A percentile compares a stretch with the other conserved stretches of the same genome.
Conservation (phyloP, 1,139 yeast species). For the Wickerhamomyces sp. region DNA sequence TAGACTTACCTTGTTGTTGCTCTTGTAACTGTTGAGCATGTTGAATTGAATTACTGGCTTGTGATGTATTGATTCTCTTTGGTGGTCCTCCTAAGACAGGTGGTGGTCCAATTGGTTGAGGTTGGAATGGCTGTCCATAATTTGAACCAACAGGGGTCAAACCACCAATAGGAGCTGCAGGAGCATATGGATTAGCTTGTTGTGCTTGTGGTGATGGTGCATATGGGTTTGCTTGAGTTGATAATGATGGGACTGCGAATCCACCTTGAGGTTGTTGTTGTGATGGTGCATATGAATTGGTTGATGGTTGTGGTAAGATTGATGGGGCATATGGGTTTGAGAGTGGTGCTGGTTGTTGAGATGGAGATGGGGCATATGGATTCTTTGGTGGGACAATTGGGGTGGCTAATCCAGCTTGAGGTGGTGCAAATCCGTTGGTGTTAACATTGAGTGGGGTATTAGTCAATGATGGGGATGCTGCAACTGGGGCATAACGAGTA, state of each 20-base stretch:
- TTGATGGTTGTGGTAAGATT: slow-evolving; percentile 23
- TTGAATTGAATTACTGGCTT: slow-evolving; percentile 14
- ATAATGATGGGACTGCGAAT: slow-evolving; percentile 4
- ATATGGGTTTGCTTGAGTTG: not conserved
- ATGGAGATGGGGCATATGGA: slow-evolving; percentile 16
- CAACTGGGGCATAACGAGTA: slow-evolving; percentile 16
- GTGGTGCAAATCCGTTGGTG: slow-evolving; percentile 14
- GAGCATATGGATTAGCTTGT: slow-evolving; percentile 37
- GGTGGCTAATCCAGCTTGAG: slow-evolving; percentile 16
- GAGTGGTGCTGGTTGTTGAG: slow-evolving; percentile 16
- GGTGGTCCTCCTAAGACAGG: slow-evolving; percentile 14
- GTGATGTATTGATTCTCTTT: slow-evolving; percentile 6
- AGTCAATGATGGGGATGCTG: slow-evolving; percentile 17
- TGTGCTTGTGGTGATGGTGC: slow-evolving; percentile 14
- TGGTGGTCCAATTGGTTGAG: slow-evolving; percentile 17
- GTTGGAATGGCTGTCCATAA: not conserved
- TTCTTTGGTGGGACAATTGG: slow-evolving; percentile 14
- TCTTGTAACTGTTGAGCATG: slow-evolving; percentile 12
- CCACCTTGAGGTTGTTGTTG: slow-evolving; percentile 14
- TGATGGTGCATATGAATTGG: slow-evolving; percentile 33
- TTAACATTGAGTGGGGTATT: slow-evolving; percentile 3
- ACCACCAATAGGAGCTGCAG: slow-evolving; percentile 20
- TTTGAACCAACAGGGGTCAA: slow-evolving; percentile 1
- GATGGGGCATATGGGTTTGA: slow-evolving; percentile 41
- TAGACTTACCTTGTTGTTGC: slow-evolving; percentile 23